Evolutionary conservation across 371 early-diverging fungal species (phyloP).

Genomic region (Basidiobolus heterosporus): DNA sequence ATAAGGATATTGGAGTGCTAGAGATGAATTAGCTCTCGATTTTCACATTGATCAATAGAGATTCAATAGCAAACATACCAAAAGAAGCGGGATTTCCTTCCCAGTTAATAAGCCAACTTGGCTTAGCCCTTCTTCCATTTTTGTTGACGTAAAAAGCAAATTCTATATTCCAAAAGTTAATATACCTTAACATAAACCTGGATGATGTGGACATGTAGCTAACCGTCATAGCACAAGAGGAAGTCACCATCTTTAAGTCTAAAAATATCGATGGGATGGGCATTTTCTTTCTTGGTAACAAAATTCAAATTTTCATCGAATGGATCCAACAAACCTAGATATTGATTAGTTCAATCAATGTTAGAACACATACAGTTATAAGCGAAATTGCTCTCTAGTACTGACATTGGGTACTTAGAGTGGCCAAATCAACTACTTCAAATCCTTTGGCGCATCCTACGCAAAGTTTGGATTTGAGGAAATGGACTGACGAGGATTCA

Average conservation of each 20-base stretch:
- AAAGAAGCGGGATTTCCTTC: constrained; percentile 54
- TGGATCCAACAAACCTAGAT: constrained; percentile 47
- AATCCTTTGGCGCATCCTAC: constrained; percentile 82
- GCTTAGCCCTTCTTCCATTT: constrained; percentile 55
- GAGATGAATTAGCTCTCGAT: no score
- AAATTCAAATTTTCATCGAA: constrained; percentile 64
- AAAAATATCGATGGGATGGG: constrained; percentile 70
- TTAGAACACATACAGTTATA: no score
- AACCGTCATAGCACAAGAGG: constrained; percentile 75
- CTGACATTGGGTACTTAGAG: constrained; percentile 45
- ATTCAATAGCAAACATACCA: constrained; percentile 15
- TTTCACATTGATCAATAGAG: no score
- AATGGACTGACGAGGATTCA: constrained; percentile 60
- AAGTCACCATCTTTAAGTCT: constrained; percentile 54
- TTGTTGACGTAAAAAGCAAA: constrained; percentile 82
- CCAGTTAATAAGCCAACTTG: constrained; percentile 62
- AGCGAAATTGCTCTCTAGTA: no score
- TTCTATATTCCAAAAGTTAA: constrained; percentile 21
- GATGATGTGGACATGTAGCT: constrained; percentile 2
- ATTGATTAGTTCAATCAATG: no score
- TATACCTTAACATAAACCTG: no score
- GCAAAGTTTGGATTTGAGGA: constrained; percentile 61
- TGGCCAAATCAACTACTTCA: constrained; percentile 75
- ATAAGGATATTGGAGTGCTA: constrained; percentile 64
- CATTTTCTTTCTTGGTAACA: constrained; percentile 50